Conservation (phyloP, 352 stramenopile species). For the Pythium volutum region DNA sequence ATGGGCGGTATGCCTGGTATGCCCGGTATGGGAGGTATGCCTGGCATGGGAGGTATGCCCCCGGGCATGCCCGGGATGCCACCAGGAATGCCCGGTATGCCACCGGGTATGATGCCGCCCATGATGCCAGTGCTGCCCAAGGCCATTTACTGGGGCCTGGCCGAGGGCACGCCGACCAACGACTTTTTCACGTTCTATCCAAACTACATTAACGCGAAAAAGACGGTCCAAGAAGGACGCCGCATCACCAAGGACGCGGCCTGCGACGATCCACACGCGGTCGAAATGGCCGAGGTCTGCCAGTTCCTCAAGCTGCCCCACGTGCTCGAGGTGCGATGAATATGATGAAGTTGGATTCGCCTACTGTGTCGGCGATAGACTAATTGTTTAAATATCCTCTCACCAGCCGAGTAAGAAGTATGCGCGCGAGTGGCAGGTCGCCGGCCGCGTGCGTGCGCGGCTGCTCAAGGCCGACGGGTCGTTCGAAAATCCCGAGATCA, state of each 20-base stretch:
- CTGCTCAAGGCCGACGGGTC: constrained; percentile 58
- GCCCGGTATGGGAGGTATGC: constrained; percentile 35
- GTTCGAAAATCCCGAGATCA: constrained; percentile 65
- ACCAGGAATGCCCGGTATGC: constrained; percentile 37
- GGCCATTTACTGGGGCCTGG: constrained; percentile 66
- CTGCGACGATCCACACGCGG: constrained; percentile 66
- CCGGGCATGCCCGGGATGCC: constrained; percentile 44
- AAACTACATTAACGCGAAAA: constrained; percentile 82
- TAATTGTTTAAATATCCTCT: constrained; percentile 6
- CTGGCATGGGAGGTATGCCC: constrained; percentile 30
- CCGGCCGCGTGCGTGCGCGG: constrained; percentile 71
- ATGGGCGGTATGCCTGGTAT: constrained; percentile 44
- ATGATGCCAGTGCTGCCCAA: constrained; percentile 58
- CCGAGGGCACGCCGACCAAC: constrained; percentile 50
- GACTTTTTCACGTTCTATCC: constrained; percentile 81
- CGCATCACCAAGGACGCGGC: constrained; percentile 62
- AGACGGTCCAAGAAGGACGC: constrained; percentile 79
- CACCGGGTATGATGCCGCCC: constrained; percentile 41
- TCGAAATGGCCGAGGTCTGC: constrained; percentile 86
- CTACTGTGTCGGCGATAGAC: background rate
- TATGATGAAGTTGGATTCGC: background rate
- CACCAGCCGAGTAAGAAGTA: constrained; percentile 74
- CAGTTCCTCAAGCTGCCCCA: constrained; percentile 78
- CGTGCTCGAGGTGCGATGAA: constrained; percentile 75
- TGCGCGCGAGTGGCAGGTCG: constrained; percentile 68